Conservation (phyloP, 495 filamentous ascomycete species). For the Talaromyces nanjingensis region DNA sequence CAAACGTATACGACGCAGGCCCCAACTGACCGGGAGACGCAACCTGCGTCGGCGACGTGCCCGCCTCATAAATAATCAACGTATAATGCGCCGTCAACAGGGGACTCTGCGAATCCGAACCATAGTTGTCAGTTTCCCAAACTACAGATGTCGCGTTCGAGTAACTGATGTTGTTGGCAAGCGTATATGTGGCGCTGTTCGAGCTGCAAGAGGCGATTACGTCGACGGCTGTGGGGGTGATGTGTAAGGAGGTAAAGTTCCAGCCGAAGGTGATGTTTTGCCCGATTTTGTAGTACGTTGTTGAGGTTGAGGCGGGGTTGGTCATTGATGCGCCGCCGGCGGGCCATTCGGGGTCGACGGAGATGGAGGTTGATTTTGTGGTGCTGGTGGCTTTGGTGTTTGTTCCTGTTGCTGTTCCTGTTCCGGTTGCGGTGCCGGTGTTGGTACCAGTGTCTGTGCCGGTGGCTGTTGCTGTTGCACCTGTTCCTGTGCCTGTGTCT, state of each 20-base stretch:
- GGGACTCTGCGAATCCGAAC: constrained; percentile 51
- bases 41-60: constrained; percentile 50
- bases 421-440: constrained; percentile 22
- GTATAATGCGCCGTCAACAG: constrained; percentile 75
- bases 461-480: constrained; percentile 15
- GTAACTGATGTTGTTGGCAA: constrained; percentile 54
- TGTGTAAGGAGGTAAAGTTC: constrained; percentile 88
- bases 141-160: constrained; percentile 49
- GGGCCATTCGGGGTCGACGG: constrained; percentile 49
- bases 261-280: constrained; percentile 80
- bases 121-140: constrained; percentile 76
- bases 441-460: constrained; percentile 16
- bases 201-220: constrained; percentile 71
- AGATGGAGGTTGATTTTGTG: constrained; percentile 22
- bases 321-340: constrained; percentile 78
- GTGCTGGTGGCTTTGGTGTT: constrained; percentile 21
- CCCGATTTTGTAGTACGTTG: constrained; percentile 82
- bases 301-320: constrained; percentile 55
- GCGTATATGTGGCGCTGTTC: constrained; percentile 59
- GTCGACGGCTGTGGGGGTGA: constrained; percentile 71
- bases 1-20: constrained; percentile 62
- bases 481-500: constrained; percentile 16
- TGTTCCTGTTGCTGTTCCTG: constrained; percentile 25
- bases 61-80: constrained; percentile 72
- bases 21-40: constrained; percentile 67